A percentile compares a stretch with the other conserved stretches of the same genome.
These are phyloP conservation scores for Lanmaoa pseudosensibilis DNA, from an alignment of 768 basidiomycete species.

Conservation along the genomic window DNA sequence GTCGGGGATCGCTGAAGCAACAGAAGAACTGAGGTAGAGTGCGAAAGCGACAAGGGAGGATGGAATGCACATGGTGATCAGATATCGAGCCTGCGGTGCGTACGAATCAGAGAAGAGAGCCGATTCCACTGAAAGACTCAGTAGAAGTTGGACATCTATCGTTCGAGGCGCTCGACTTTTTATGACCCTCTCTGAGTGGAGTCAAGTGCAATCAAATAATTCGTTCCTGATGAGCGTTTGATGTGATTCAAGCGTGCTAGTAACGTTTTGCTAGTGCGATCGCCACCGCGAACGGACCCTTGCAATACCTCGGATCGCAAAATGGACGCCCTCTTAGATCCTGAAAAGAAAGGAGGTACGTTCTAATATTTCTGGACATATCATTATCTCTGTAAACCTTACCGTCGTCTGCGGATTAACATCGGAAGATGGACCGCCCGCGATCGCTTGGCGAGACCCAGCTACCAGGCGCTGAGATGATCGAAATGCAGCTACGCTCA, in stretches of 20 bases:
- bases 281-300: background rate
- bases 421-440: background rate
- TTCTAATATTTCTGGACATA: background rate
- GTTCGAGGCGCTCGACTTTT: background rate
- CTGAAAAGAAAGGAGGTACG: background rate
- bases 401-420: background rate
- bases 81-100: background rate
- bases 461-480: background rate
- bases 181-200: background rate
- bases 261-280: background rate
- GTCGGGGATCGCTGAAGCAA: background rate
- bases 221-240: background rate
- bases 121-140: background rate
- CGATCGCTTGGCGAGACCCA: background rate
- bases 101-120: background rate
- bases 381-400: too few relatives aligned
- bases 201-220: too few relatives aligned
- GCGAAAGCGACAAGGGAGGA: background rate
- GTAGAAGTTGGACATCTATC: background rate
- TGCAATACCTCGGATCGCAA: background rate
- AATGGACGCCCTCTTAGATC: background rate
- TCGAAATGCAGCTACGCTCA: background rate
- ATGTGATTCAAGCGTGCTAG: background rate
- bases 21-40: background rate
- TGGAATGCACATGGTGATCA: background rate